phyloP scores from a whole-genome alignment of 768 basidiomycete species.

The Mycena kentingensis region DNA sequence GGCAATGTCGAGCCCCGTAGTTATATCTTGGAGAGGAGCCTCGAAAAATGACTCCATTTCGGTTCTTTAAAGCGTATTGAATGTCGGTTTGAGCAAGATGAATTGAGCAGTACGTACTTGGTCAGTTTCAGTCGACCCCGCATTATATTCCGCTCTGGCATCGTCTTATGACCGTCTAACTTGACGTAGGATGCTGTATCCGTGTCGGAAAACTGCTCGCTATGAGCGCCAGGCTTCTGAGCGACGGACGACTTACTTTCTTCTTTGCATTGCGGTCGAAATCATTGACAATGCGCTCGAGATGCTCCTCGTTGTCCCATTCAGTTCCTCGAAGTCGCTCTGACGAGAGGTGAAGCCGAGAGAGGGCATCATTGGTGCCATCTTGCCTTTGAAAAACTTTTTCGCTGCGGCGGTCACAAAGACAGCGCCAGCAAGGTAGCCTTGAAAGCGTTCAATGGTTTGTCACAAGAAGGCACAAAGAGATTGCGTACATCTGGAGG shows the following conservation, averaged over 20 bases:
- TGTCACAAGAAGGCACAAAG: neutral
- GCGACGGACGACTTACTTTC: slow-evolving; percentile 10
- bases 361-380: neutral
- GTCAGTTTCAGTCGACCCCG: slow-evolving; percentile 24
- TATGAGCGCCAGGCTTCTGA: neutral
- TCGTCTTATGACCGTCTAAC: slow-evolving; percentile 18
- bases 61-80: neutral
- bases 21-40: slow-evolving; percentile 18
- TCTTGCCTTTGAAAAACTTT: slow-evolving; percentile 18
- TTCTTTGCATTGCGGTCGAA: slow-evolving; percentile 28
- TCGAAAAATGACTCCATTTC: slow-evolving; percentile 25
- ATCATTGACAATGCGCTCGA: slow-evolving; percentile 21
- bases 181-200: slow-evolving; percentile 19
- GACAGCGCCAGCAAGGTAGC: slow-evolving; percentile 26
- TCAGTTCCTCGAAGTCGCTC: slow-evolving; percentile 20
- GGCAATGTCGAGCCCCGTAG: slow-evolving; percentile 20
- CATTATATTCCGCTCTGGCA: slow-evolving; percentile 18
- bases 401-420: slow-evolving; percentile 23
- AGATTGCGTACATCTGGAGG: slow-evolving; percentile 22
- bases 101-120: slow-evolving; percentile 3
- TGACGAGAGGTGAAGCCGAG: neutral
- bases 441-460: slow-evolving; percentile 8
- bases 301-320: slow-evolving; percentile 21
- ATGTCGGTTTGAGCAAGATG: neutral
- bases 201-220: slow-evolving; percentile 15